Base-by-base conservation (phyloP, 106 monocot species). In the Acorus calamus region DNA sequence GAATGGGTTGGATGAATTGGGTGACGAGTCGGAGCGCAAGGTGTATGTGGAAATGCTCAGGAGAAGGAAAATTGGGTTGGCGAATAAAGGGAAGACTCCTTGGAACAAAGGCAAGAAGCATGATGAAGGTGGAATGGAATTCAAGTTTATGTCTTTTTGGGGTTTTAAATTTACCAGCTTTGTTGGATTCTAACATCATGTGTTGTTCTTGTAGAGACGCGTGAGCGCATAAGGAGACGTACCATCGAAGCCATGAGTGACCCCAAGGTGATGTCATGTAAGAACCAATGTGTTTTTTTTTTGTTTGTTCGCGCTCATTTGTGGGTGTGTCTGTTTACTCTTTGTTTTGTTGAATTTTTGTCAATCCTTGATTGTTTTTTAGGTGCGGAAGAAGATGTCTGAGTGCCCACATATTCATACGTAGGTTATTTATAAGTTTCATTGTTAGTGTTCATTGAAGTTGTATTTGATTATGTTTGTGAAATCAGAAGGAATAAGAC, bases 241-340 rank as follows among this genome's bases (percentile, higher is more conserved):
- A 92, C 92, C 44, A 80, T 82, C 59, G 92, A 92, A 57, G 87
- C 84, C 55, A 66, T 92, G 70, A 92, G 84, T 59, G 77, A 87
- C n/a, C 49, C 92, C 77, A 88, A 92, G 92, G 92, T 92, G 84
- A 87, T 82, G 79, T 77, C 82, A 78, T 87, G 87, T 81, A 84
- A 87, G 84, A 83, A 82, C 67, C 67, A 71, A 61, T 59, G 9
- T n/a, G 52, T 2, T 3, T 47, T 42, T 11, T n/a, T n/a, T n/a
- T n/a, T n/a, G n/a, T 12, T 2, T 44, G 14, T 49, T 9, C 3
- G 10, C 7, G 5, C 28, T 28, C 28, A 28, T 28, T 28, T 28
- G 28, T 28, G 28, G 28, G 28, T 28, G 28, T 28, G 1, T 28
- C 28, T 28, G 28, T 28, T 28, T 28, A 28, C 28, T 0, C 28